phyloP scores from a whole-genome alignment of 108 stramenopile species.

The Heterococcus sp. region DNA sequence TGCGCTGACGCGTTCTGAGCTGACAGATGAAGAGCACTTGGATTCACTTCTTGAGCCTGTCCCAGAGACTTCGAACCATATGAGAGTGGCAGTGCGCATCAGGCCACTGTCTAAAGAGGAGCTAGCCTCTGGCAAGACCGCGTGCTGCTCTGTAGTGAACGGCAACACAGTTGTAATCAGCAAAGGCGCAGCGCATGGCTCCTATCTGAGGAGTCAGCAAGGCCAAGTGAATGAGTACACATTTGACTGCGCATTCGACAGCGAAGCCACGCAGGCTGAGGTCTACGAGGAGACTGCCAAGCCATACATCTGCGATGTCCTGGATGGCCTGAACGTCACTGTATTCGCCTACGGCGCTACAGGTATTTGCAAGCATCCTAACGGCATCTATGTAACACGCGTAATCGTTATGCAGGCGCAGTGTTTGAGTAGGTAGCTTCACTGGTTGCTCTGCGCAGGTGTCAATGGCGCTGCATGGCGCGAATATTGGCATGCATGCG shows the following conservation, averaged over 20 bases:
- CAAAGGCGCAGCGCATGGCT: neutral
- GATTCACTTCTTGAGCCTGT: too few relatives aligned
- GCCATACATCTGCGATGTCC: neutral
- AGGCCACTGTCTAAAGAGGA: neutral
- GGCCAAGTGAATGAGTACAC: neutral
- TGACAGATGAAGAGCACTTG: too few relatives aligned
- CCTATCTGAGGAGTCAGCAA: neutral
- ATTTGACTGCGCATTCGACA: neutral
- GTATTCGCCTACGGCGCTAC: slow-evolving; percentile 41
- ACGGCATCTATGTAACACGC: too few relatives aligned
- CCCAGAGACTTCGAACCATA: too few relatives aligned
- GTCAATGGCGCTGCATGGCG: too few relatives aligned
- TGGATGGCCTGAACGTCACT: neutral
- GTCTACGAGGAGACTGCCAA: neutral
- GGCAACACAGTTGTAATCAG: neutral
- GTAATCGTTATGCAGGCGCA: too few relatives aligned
- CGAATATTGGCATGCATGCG: too few relatives aligned
- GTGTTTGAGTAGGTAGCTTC: too few relatives aligned
- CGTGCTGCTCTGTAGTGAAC: neutral
- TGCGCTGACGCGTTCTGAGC: too few relatives aligned
- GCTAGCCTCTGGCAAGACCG: neutral
- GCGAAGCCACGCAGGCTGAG: neutral
- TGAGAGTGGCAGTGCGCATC: neutral
- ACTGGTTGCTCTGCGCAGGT: too few relatives aligned
- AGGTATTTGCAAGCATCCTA: too few relatives aligned